A percentile compares a stretch with the other conserved stretches of the same genome.
phyloP scores from a whole-genome alignment of 208 protist genomes.

The Angomonas deanei region DNA sequence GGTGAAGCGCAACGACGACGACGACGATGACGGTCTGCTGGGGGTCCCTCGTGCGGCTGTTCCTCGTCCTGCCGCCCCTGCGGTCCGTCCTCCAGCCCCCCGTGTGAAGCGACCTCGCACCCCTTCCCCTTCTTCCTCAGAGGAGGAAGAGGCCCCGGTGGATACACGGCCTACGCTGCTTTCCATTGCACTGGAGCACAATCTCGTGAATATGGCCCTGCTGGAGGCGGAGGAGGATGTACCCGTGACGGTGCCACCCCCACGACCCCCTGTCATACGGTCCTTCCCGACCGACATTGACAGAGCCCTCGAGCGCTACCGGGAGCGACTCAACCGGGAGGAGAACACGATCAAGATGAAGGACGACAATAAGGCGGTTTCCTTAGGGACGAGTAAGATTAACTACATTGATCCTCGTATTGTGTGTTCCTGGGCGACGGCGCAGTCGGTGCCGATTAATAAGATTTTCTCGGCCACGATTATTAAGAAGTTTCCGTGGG shows the following conservation, averaged over 20 bases:
- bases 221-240: conserved; percentile 46
- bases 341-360: conserved; percentile 84
- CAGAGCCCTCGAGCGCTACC: conserved; percentile 52
- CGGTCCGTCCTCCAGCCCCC: conserved; percentile 13
- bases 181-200: conserved; percentile 38
- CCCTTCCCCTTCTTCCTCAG: conserved; percentile 11
- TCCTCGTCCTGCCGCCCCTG: conserved; percentile 7
- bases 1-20: conserved; percentile 18
- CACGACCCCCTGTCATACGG: conserved; percentile 64
- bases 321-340: conserved; percentile 72
- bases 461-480: conserved; percentile 97
- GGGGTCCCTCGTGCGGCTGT: conserved; percentile 11
- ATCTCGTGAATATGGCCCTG: conserved; percentile 38
- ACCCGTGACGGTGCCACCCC: conserved; percentile 29
- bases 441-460: conserved; percentile 91
- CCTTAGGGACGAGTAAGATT: conserved; percentile 97
- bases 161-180: no score
- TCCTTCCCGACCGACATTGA: conserved; percentile 69
- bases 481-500: conserved; percentile 98
- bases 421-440: conserved; percentile 95
- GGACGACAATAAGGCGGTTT: conserved; percentile 88
- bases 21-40: conserved; percentile 31
- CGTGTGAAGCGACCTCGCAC: conserved; percentile 12
- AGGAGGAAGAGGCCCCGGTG: conserved; percentile 26
- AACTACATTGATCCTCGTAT: conserved; percentile 99